These are phyloP conservation scores for Perkinsus marinus DNA, from an alignment of 169 alveolate species.

Conservation along the genomic window DNA sequence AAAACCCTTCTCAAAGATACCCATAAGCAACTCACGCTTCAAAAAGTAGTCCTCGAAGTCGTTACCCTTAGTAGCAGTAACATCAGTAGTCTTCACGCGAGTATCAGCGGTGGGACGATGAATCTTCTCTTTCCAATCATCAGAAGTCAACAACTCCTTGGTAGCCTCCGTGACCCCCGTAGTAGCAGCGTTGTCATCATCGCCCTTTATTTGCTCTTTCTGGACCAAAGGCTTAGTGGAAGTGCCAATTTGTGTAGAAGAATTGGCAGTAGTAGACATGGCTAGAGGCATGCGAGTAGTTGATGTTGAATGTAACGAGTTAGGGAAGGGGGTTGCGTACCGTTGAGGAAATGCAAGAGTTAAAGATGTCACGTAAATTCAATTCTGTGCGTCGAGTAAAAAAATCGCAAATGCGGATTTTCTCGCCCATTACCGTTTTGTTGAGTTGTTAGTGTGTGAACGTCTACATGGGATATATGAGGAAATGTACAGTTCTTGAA, in stretches of 20 bases:
- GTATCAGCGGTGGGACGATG: neutral
- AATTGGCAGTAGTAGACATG: neutral
- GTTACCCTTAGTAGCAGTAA: conserved; percentile 91
- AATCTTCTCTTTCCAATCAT: neutral
- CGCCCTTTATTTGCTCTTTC: neutral
- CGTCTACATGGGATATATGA: no score
- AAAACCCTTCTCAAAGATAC: conserved; percentile 92
- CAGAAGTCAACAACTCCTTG: neutral
- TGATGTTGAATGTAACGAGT: no score
- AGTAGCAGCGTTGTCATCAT: neutral
- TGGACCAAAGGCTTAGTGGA: neutral
- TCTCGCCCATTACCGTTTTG: no score
- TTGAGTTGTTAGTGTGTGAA: no score
- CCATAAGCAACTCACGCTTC: conserved; percentile 81
- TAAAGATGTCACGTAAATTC: neutral
- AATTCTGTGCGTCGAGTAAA: no score
- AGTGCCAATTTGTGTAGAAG: neutral
- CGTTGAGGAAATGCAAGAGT: neutral
- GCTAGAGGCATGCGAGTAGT: neutral
- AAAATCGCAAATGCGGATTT: no score
- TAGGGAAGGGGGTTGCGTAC: neutral
- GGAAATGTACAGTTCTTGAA: no score
- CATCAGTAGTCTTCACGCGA: conserved; percentile 55
- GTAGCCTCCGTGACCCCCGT: neutral
- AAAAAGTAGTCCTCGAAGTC: conserved; percentile 93